Percentiles rank a stretch among this genome's conserved stretches.
These are phyloP conservation scores for Phycomyces nitens DNA, from an alignment of 192 early-diverging fungal species.

Conservation along the genomic window DNA sequence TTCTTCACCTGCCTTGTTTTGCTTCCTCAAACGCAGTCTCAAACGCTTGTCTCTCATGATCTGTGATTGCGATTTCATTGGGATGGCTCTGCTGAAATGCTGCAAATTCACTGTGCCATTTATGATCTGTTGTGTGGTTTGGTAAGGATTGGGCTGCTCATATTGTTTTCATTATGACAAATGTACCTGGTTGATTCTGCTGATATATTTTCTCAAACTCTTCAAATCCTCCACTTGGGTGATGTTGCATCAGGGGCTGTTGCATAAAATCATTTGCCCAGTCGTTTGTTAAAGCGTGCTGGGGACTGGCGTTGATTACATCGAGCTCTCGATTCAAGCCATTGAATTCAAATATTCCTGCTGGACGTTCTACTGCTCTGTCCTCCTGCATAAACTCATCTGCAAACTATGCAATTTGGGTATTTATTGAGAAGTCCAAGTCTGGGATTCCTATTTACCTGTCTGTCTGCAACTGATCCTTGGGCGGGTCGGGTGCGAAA, in stretches of 20 bases:
- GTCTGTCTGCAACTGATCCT: conserved; percentile 8
- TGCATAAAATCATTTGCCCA: conserved; percentile 74
- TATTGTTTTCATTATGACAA: not conserved
- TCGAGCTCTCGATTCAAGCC: conserved; percentile 71
- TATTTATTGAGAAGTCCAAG: no score
- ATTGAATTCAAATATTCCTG: conserved; percentile 62
- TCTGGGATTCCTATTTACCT: no score
- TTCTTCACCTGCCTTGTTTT: conserved; percentile 44
- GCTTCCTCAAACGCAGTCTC: conserved; percentile 66
- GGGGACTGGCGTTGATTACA: conserved; percentile 34
- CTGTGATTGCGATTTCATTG: conserved; percentile 18
- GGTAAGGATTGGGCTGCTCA: conserved; percentile 8
- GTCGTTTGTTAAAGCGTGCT: conserved; percentile 27
- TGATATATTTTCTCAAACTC: conserved; percentile 46
- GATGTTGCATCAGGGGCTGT: conserved; percentile 37
- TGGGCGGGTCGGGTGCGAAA: conserved; percentile 5
- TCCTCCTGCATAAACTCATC: conserved; percentile 53
- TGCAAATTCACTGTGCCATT: conserved; percentile 52
- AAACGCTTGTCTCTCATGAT: conserved; percentile 61
- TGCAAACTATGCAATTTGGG: conserved; percentile 41
- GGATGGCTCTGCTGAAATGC: conserved; percentile 37
- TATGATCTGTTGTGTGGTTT: conserved; percentile 1
- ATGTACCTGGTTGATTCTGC: conserved; percentile 4
- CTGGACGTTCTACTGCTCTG: conserved; percentile 18
- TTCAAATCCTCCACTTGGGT: conserved; percentile 29